Evolutionary conservation across 164 flowering plant species (phyloP), one percentile per base, ranked within the genome.

Genomic region (Platanus orientalis): DNA sequence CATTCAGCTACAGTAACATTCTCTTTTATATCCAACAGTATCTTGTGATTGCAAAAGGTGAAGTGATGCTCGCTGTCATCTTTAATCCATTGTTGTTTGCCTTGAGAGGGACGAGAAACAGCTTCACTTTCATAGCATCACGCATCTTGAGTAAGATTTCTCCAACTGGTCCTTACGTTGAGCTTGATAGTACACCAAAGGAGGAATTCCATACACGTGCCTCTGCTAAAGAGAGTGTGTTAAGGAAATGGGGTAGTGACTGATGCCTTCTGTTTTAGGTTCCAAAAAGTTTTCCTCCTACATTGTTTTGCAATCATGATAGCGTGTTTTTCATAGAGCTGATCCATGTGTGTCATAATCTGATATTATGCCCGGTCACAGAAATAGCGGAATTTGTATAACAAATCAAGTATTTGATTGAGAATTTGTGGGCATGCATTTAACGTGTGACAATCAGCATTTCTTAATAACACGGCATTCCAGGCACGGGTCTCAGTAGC

Each of bases 181-280:
- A 64, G 29, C 58, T 61, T 55, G 60, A 60, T 49, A 49, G 27
- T 49, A 19, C 54, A 0, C 74, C 66, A 1, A 72, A 58, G 54
- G 71, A 68, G 30, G 75, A 77, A 59, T 72, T 39, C 29, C 24
- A 50, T 34, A 20, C 39, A 27, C 73, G 14, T 16, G 61, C 57
- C 52, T 86, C 93, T 39, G 91, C 95, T 28, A 88, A 88, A 77
- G 96, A 92, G 26, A 81, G 75, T 29, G 96, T 89, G 59, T 36
- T 85, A 55, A 76, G 78, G 40, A 92, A 92, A 79, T 92, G 96
- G 96, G 91, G 84, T 63, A 84, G 80, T 58, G 80, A 79, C 58
- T 88, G 76, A 85, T 61, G 1, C 51, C 24, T 51, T 72, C 47
- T 61, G 36, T 56, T 57, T 51, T 66, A 62, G 67, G 68, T 69